phyloP scores from a whole-genome alignment of 768 basidiomycete species.

The Daedaleopsis nitida region DNA sequence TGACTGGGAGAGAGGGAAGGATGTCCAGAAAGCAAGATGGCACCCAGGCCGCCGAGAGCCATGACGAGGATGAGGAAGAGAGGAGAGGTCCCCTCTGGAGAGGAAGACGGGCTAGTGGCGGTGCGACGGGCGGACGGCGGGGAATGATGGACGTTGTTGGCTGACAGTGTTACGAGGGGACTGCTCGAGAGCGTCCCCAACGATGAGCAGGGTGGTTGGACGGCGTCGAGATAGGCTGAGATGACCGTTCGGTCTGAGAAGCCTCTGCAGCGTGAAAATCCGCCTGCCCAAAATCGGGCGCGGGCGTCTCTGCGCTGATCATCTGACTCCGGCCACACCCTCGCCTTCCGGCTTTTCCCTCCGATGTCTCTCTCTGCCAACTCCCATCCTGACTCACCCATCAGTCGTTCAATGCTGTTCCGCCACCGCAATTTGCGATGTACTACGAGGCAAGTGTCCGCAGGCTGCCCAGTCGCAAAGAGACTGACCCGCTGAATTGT shows the following conservation, averaged over 20 bases:
- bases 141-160: conserved; percentile 18
- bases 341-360: conserved; percentile 16
- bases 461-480: too few relatives aligned
- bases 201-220: conserved; percentile 9
- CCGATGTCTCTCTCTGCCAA: conserved; percentile 2
- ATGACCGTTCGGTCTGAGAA: conserved; percentile 3
- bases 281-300: conserved; percentile 10
- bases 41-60: conserved; percentile 61
- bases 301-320: conserved; percentile 11
- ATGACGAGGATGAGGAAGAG: conserved; percentile 64
- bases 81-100: conserved; percentile 44
- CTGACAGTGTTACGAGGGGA: conserved; percentile 30
- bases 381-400: not conserved
- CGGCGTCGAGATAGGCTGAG: not conserved
- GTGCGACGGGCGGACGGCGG: conserved; percentile 24
- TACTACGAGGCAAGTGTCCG: too few relatives aligned
- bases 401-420: too few relatives aligned
- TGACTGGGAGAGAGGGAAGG: conserved; percentile 40
- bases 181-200: conserved; percentile 27
- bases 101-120: conserved; percentile 21
- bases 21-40: conserved; percentile 60
- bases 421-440: too few relatives aligned
- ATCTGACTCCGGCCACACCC: conserved; percentile 16
- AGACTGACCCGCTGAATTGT: too few relatives aligned
- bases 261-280: conserved; percentile 10